A percentile compares a stretch with the other conserved stretches of the same genome.
Evolutionary conservation across 2,329 filamentous ascomycete genomes (phyloP).

Genomic region (Aureobasidium sp.): DNA sequence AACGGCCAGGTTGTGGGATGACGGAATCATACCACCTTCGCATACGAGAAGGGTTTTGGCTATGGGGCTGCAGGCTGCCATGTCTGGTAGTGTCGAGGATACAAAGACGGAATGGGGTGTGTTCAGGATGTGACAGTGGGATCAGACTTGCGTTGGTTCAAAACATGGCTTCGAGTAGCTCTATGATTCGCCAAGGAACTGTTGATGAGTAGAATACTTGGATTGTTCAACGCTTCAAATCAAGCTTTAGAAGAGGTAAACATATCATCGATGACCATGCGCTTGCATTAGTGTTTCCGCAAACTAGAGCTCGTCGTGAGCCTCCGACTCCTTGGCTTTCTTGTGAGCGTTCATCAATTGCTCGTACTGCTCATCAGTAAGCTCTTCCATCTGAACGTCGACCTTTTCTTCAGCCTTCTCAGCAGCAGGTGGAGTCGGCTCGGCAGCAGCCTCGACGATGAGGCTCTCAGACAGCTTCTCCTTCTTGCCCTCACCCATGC

Average conservation of each 20-base stretch:
- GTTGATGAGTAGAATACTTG: too few species aligned
- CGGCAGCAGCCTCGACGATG: slow-evolving; percentile 23
- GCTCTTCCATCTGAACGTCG: slow-evolving; percentile 29
- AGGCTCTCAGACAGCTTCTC: slow-evolving; percentile 54
- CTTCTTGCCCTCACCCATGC: slow-evolving; percentile 80
- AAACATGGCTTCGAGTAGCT: too few species aligned
- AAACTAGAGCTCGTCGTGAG: slow-evolving; percentile 27
- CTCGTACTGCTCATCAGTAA: slow-evolving; percentile 29
- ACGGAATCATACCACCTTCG: slow-evolving; percentile 45
- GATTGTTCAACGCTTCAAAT: too few species aligned
- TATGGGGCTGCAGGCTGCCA: slow-evolving; percentile 41
- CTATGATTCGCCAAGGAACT: too few species aligned
- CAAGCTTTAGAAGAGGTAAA: too few species aligned
- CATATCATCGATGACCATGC: too few species aligned
- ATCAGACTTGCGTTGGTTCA: too few species aligned
- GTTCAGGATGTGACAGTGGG: slow-evolving; percentile 32
- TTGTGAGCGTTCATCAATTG: slow-evolving; percentile 23
- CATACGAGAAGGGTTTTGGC: slow-evolving; percentile 45
- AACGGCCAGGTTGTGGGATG: slow-evolving; percentile 78
- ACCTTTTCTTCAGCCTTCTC: slow-evolving; percentile 23
- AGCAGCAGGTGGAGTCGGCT: not conserved
- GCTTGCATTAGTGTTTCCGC: too few species aligned
- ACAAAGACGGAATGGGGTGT: slow-evolving; percentile 34
- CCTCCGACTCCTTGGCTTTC: slow-evolving; percentile 16
- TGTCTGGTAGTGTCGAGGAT: slow-evolving; percentile 29